Percentiles rank a stretch among this genome's conserved stretches.
These are phyloP conservation scores for Populus davidiana DNA, from an alignment of 345 rosid species.

Conservation along the genomic window DNA sequence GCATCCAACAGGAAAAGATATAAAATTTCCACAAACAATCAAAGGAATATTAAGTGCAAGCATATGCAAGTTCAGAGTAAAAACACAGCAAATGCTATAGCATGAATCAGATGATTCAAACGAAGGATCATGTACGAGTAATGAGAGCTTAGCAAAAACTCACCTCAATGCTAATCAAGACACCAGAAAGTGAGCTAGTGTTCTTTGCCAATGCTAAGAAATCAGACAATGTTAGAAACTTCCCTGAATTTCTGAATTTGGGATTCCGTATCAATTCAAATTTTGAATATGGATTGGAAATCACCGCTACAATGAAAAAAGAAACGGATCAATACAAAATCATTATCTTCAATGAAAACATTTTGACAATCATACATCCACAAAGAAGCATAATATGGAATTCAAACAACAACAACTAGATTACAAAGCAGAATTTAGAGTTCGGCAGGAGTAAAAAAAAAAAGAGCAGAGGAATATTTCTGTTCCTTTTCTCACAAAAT, in stretches of 20 bases:
- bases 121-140: neutral
- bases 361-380: neutral
- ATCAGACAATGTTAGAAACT: slow-evolving; percentile 45
- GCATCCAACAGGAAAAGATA: neutral
- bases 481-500: neutral
- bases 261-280: slow-evolving; percentile 56
- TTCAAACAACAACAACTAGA: neutral
- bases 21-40: neutral
- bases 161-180: slow-evolving; percentile 85
- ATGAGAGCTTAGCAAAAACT: slow-evolving; percentile 20
- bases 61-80: neutral
- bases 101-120: neutral
- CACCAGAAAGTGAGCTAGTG: slow-evolving; percentile 61
- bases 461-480: no score
- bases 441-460: neutral
- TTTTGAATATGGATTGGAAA: slow-evolving; percentile 44
- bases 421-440: neutral
- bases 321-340: neutral
- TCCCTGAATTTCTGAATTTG: slow-evolving; percentile 40
- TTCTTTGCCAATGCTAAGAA: slow-evolving; percentile 66
- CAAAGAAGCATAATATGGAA: neutral
- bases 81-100: neutral
- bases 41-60: neutral
- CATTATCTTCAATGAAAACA: neutral
- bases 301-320: slow-evolving; percentile 45